These are phyloP conservation scores for Pistacia integerrima DNA, from an alignment of 345 rosid genomes.

Conservation along the genomic window DNA sequence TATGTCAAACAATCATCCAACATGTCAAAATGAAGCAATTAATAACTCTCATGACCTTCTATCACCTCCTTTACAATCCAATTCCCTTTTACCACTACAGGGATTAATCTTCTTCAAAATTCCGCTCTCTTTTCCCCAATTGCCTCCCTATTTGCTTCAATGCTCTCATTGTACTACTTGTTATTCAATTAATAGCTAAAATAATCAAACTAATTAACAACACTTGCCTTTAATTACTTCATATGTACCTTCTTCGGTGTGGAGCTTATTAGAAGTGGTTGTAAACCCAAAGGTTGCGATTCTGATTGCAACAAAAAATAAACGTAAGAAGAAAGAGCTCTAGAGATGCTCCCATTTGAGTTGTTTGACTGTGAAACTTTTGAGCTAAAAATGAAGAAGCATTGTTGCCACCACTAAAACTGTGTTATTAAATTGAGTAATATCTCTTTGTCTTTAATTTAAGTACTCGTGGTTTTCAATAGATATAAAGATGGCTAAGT, in stretches of 20 bases:
- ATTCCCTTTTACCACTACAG: slow-evolving; percentile 66
- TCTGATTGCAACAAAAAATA: not conserved
- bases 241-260: slow-evolving; percentile 23
- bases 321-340: slow-evolving; percentile 14
- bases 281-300: slow-evolving; percentile 9
- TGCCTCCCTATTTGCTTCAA: slow-evolving; percentile 61
- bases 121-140: slow-evolving; percentile 74
- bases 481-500: no score
- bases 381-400: no score
- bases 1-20: no score
- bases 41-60: slow-evolving; percentile 46
- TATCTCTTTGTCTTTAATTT: no score
- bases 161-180: slow-evolving; percentile 49
- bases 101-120: slow-evolving; percentile 60
- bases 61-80: slow-evolving; percentile 37
- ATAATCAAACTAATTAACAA: no score
- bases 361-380: no score
- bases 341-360: not conserved
- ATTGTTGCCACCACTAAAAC: no score
- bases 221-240: not conserved
- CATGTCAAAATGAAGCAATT: no score
- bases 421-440: no score
- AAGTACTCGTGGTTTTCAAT: no score
- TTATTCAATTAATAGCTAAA: not conserved
- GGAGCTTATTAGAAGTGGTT: slow-evolving; percentile 24